These are phyloP conservation scores for Globisporangium splendens DNA, from an alignment of 352 stramenopile genomes.

Conservation along the genomic window DNA sequence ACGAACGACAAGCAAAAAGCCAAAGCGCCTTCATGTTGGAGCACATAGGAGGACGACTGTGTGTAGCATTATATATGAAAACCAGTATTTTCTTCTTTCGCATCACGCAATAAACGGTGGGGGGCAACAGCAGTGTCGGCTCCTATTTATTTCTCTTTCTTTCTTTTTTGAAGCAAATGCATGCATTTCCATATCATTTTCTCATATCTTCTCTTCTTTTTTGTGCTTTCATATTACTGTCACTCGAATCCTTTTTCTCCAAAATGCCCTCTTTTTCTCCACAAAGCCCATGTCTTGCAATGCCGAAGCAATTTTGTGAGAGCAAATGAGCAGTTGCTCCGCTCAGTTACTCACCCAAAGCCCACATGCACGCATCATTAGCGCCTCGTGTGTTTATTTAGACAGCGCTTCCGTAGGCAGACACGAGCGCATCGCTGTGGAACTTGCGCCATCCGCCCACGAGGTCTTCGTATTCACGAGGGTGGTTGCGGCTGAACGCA, in stretches of 20 bases:
- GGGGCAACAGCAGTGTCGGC: not conserved
- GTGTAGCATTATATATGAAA: slow-evolving; percentile 8
- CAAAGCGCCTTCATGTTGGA: not conserved
- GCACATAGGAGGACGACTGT: not conserved
- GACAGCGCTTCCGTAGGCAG: slow-evolving; percentile 64
- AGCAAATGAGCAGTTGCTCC: no score
- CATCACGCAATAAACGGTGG: not conserved
- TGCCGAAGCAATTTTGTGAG: no score
- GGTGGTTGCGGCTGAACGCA: slow-evolving; percentile 80
- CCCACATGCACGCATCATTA: no score
- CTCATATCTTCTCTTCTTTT: not conserved
- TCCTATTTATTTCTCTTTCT: not conserved
- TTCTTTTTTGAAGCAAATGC: not conserved
- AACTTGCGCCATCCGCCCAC: slow-evolving; percentile 80
- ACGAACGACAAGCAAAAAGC: not conserved
- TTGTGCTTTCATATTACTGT: no score
- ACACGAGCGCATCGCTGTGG: slow-evolving; percentile 66
- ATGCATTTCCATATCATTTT: not conserved
- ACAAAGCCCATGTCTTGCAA: no score
- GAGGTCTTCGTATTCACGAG: slow-evolving; percentile 74
- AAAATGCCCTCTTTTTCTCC: no score
- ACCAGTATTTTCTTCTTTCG: not conserved
- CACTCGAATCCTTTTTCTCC: no score
- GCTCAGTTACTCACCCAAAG: not conserved
- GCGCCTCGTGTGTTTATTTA: slow-evolving; percentile 26